phyloP scores from a whole-genome alignment of 805 yeast species.

The Yamadazyma philogaea region DNA sequence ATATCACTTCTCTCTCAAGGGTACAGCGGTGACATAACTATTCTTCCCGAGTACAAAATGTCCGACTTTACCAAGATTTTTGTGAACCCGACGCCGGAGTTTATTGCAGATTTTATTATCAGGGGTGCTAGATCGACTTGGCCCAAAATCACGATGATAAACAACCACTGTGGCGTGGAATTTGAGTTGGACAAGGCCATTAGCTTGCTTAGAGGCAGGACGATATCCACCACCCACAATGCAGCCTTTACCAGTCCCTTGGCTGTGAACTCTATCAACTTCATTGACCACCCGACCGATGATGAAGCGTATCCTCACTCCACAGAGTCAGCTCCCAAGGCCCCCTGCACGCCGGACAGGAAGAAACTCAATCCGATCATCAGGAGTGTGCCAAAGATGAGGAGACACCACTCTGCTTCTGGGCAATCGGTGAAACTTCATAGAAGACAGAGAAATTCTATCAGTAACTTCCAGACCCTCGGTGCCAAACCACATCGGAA shows the following conservation, averaged over 20 bases:
- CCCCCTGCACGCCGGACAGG: slow-evolving; percentile 13
- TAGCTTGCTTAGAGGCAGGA: slow-evolving; percentile 57
- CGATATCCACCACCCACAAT: slow-evolving; percentile 35
- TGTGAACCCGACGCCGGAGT: slow-evolving; percentile 78
- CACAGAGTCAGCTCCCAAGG: background rate
- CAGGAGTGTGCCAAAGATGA: slow-evolving; percentile 20
- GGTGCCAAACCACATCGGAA: slow-evolving; percentile 1
- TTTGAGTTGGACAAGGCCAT: slow-evolving; percentile 82
- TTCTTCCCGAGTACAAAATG: slow-evolving; percentile 70
- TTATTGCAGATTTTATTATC: slow-evolving; percentile 61
- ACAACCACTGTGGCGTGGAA: slow-evolving; percentile 88
- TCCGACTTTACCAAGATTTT: slow-evolving; percentile 61
- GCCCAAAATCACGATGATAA: slow-evolving; percentile 84
- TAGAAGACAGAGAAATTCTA: slow-evolving; percentile 13
- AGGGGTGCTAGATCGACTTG: slow-evolving; percentile 92
- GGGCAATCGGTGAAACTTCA: slow-evolving; percentile 1
- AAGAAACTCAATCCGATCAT: slow-evolving; percentile 5
- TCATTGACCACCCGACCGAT: background rate
- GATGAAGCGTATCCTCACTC: background rate
- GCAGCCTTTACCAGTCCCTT: slow-evolving; percentile 13
- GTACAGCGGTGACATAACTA: slow-evolving; percentile 92
- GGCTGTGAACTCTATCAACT: slow-evolving; percentile 10
- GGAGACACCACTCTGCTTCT: slow-evolving; percentile 24
- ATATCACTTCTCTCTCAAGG: slow-evolving; percentile 78
- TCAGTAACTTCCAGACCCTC: slow-evolving; percentile 12